Evolutionary conservation across 1,284 basidiomycete species (phyloP), one percentile per base, ranked within the genome.

Genomic region (Entoloma clypeatum): DNA sequence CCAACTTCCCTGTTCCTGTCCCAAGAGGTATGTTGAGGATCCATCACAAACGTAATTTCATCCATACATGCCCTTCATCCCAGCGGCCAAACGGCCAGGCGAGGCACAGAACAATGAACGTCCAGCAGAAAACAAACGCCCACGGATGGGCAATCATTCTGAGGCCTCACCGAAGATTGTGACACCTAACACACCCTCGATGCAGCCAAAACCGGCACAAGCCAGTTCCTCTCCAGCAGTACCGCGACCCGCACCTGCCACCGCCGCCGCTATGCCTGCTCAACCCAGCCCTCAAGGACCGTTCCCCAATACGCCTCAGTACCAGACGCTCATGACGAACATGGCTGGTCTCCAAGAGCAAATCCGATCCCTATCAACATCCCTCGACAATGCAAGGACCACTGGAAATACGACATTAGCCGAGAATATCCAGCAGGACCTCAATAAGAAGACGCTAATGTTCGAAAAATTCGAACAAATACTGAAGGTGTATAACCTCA

Each of bases 391-490:
- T 14, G 57, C 59, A n/a, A 47, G 41, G 19, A 41, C 50, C 5
- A 47, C 49, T 10, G 89, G 89, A 14, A 84, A 92, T 59, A 74
- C 71, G 26, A 67, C 72, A 32, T 71, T 74, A 8, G 86, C 81
- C 2, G 79, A 79, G 43, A 64, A 62, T 4, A 62, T 89, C 23
- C 83, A 83, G 58, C 61, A 71, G 43, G 81, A 86, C 58, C 50
- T 53, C 29, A 44, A 40, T 25, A 45, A 49, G 32, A 54, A 57
- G 44, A 55, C 47, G 28, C 39, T 39, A 8, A 11, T 42, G 14
- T 45, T 54, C 10, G 14, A 34, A 5, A 60, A 57, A 37, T 35
- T 62, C 16, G 56, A 50, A 17, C 41, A 45, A 14, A 45, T 41
- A 9, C n/a, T 54, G 2, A 25, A 41, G 7, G 10, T 38, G n/a